Evolutionary conservation across 495 filamentous ascomycete species (phyloP), one percentile per base, ranked within the genome.

Genomic region (Penicillium parvum): DNA sequence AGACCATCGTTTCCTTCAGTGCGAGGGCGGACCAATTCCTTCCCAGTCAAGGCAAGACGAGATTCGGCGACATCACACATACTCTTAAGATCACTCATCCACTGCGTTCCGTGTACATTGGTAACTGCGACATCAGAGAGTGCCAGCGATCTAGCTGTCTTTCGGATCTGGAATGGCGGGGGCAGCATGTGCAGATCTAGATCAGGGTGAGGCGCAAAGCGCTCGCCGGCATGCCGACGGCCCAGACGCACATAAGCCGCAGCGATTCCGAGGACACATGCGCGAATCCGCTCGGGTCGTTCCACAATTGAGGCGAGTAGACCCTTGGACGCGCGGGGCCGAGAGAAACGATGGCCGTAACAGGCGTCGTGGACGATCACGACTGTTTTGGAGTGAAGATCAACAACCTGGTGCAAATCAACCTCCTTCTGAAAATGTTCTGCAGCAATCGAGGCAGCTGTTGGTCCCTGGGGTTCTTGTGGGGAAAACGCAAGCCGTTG

Each of bases 311-410:
- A 82, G 37, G 58, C 78, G 0, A 97, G 72, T 3, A 71, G 72
- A 3, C 68, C 71, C 38, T 78, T 81, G 2, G 77, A 79, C 0
- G 84, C 79, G 26, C 83, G 80, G n/a, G 88, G 88, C 16, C 92
- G 77, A 9, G 88, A 85, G 56, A 77, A 97, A 1, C 86, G 82
- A 61, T 98, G 92, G 8, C 88, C 89, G 52, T 96, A 98, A 67
- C 91, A 95, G 37, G 83, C 81, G 62, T 98, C 94, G 44, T 97
- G 87, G 3, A 97, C 57, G 21, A 98, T 75, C 7, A 95, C 89
- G 2, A 91, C 61, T 0, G 87, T 88, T 52, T 86, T 81, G 16
- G 84, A 65, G 7, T 64, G 53, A 8, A 73, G 54, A 28, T 76
- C 70, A 6, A 63, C 60, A 17, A 68, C 64, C 32, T 81, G 72